These are phyloP conservation scores for Raphanus hybrid DNA, from an alignment of 441 rosid species.

Conservation along the genomic window DNA sequence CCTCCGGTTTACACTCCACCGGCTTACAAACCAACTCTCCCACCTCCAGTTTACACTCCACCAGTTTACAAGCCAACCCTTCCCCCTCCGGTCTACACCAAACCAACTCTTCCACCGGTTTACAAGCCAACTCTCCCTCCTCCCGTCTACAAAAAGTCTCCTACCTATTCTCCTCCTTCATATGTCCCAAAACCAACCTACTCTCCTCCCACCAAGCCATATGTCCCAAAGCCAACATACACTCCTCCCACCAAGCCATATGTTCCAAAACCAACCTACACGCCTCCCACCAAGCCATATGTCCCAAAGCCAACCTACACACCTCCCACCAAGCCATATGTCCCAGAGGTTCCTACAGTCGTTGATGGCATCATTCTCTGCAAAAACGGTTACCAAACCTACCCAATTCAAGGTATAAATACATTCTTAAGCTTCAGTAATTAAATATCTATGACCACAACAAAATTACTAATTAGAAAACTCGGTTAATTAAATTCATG, in stretches of 20 bases:
- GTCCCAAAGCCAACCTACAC: not conserved
- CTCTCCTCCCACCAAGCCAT: not conserved
- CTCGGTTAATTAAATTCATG: not conserved
- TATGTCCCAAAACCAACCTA: not conserved
- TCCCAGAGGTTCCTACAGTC: not conserved
- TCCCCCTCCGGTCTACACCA: constrained; percentile 1
- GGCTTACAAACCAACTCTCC: not conserved
- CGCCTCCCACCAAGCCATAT: constrained; percentile 1
- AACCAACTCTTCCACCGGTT: not conserved
- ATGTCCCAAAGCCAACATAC: constrained; percentile 12
- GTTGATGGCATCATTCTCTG: constrained; percentile 19
- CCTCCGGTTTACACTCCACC: not conserved
- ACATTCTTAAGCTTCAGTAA: not conserved
- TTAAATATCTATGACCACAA: not conserved
- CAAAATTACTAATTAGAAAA: not conserved
- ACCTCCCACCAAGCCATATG: not conserved
- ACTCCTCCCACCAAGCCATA: not conserved
- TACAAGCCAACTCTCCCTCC: not conserved
- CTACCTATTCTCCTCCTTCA: not conserved
- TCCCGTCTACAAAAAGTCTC: constrained; percentile 7
- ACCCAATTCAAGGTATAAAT: constrained; percentile 20
- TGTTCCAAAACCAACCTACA: not conserved
- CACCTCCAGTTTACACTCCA: not conserved
- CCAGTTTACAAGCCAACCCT: not conserved
- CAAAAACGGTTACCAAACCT: constrained; percentile 13